These are phyloP conservation scores for Albatrellus sp. DNA, from an alignment of 1,284 basidiomycete genomes.

Conservation along the genomic window DNA sequence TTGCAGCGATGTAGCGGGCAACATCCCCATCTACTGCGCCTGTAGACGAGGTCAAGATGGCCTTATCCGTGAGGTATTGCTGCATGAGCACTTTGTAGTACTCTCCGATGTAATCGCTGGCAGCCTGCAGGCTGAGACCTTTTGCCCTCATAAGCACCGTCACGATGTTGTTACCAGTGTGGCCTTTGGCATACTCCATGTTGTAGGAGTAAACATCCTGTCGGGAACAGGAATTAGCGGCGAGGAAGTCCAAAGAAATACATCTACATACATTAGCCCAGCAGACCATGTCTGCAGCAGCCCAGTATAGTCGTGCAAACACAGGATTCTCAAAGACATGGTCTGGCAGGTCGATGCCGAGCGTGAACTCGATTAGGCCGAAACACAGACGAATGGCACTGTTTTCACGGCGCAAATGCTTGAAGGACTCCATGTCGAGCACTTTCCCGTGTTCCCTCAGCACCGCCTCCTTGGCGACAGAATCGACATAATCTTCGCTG, in stretches of 20 bases:
- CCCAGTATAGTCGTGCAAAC: conserved; percentile 43
- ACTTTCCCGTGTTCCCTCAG: conserved; percentile 43
- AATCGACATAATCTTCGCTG: conserved; percentile 43
- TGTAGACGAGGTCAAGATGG: conserved; percentile 34
- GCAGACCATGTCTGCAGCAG: conserved; percentile 53
- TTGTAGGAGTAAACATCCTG: conserved; percentile 66
- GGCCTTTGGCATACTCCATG: conserved; percentile 62
- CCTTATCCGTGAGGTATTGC: conserved; percentile 33
- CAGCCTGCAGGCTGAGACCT: conserved; percentile 38
- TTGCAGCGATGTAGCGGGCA: conserved; percentile 29
- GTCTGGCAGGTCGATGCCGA: conserved; percentile 51
- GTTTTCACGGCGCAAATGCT: conserved; percentile 48
- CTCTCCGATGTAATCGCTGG: conserved; percentile 42
- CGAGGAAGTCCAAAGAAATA: neutral
- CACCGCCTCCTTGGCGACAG: conserved; percentile 45
- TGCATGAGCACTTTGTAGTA: conserved; percentile 39
- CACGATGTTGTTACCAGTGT: conserved; percentile 51
- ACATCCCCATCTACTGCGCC: conserved; percentile 41
- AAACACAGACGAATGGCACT: conserved; percentile 55
- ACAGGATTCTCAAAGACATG: conserved; percentile 41
- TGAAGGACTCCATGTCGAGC: conserved; percentile 39
- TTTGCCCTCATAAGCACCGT: conserved; percentile 53
- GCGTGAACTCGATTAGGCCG: conserved; percentile 45
- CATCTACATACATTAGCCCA: conserved; percentile 47
- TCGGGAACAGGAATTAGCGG: conserved; percentile 1